Percentiles rank a stretch among this genome's conserved stretches.
Evolutionary conservation across 2,329 filamentous ascomycete genomes (phyloP).

Genomic region (Ophiobolus disseminans): DNA sequence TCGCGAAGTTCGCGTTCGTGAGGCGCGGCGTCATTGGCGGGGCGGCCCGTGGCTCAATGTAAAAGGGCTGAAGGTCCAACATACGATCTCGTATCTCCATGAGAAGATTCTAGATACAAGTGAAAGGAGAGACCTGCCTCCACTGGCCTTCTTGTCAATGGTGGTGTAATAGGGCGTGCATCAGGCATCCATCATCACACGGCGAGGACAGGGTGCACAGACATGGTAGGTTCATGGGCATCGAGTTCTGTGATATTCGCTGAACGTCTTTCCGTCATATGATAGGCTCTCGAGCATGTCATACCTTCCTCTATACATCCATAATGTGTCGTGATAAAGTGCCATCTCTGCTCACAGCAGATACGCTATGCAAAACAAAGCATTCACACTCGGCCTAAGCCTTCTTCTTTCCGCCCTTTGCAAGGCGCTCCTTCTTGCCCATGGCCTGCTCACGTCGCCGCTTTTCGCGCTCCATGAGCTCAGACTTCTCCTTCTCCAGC

Average conservation of each 20-base stretch:
- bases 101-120: conserved; percentile 7
- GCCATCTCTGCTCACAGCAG: too few relatives aligned
- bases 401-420: conserved; percentile 51
- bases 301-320: not conserved
- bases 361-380: conserved; percentile 9
- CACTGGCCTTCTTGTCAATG: not conserved
- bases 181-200: not conserved
- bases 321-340: not conserved
- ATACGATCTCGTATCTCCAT: conserved; percentile 13
- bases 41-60: conserved; percentile 9
- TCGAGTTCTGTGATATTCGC: not conserved
- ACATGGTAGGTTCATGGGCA: not conserved
- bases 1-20: conserved; percentile 21
- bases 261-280: not conserved
- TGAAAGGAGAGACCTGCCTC: not conserved
- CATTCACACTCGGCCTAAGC: conserved; percentile 17
- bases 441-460: conserved; percentile 57
- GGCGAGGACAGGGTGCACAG: too few relatives aligned
- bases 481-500: conserved; percentile 64
- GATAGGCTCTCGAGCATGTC: not conserved
- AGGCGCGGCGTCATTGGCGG: conserved; percentile 22
- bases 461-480: conserved; percentile 56
- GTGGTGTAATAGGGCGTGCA: conserved; percentile 2
- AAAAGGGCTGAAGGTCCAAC: conserved; percentile 14
- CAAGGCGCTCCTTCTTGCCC: conserved; percentile 55